Evolutionary conservation across 2,329 filamentous ascomycete genomes (phyloP).

Genomic region (Delphinella strobiligena): DNA sequence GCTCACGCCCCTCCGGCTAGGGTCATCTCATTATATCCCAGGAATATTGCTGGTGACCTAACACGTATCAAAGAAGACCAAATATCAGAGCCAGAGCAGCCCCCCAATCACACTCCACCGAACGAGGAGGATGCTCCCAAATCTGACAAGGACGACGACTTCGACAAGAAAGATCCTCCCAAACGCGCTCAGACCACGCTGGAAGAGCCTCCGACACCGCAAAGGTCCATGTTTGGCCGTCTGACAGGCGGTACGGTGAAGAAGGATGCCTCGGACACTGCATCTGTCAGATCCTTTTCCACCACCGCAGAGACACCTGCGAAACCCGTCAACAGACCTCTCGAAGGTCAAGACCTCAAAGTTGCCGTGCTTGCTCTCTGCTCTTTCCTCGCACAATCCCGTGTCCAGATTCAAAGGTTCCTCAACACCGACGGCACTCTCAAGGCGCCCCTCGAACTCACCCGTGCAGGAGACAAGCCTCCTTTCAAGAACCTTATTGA

Average conservation of each 20-base stretch:
- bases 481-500: slow-evolving; percentile 32
- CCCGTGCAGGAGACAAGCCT: slow-evolving; percentile 18
- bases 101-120: slow-evolving; percentile 29
- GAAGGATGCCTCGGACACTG: slow-evolving; percentile 36
- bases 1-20: slow-evolving; percentile 81
- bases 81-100: slow-evolving; percentile 26
- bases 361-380: slow-evolving; percentile 72
- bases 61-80: slow-evolving; percentile 47
- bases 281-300: slow-evolving; percentile 49
- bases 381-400: slow-evolving; percentile 77
- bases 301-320: slow-evolving; percentile 35
- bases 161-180: slow-evolving; percentile 3
- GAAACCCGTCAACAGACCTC: slow-evolving; percentile 40
- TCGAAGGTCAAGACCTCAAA: slow-evolving; percentile 73
- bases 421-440: slow-evolving; percentile 47
- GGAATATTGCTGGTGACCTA: slow-evolving; percentile 68
- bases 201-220: slow-evolving; percentile 21
- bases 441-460: slow-evolving; percentile 26
- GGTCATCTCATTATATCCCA: slow-evolving; percentile 76
- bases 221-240: slow-evolving; percentile 35
- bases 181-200: slow-evolving; percentile 16
- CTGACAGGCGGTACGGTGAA: slow-evolving; percentile 29
- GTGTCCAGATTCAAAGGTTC: slow-evolving; percentile 50
- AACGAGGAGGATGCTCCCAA: slow-evolving; percentile 19
- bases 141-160: background rate